Base-by-base conservation (phyloP, 306 rosid genomes). In the Malus asiatica region DNA sequence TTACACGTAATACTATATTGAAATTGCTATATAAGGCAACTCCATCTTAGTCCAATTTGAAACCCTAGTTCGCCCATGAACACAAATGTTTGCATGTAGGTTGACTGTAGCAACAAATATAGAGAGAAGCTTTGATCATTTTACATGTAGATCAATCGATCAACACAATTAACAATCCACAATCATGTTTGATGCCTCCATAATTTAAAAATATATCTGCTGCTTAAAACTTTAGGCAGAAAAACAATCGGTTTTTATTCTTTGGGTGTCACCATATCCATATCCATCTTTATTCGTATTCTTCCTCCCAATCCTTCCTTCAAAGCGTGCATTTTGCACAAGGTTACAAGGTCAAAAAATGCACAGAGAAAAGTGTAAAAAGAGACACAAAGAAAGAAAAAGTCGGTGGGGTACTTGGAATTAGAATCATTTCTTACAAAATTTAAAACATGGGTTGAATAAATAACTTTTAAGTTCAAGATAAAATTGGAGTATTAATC, bases 231-330 rank as follows among this genome's bases (percentile, higher is more conserved):
- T 10, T 9, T 44, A 25, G n/a, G 29, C 59, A 5, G 46, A 19
- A 33, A 32, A 18, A 73, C 53, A 29, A 20, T 27, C 29, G 29
- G 61, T 19, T 45, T 70, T 19, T 25, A 25, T 73, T 73, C 77
- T 42, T 42, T 25, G 40, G 40, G 18, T 60, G 57, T 60, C 70
- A 38, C 6, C 48, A 12, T 12, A 48, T 40, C 14, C 53, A 42
- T 40, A 67, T 69, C 20, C 66, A 38, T 68, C 62, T 77, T 59
- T 77, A 60, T 77, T 60, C 69, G 8, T 4, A 62, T 78, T 30
- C 61, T 79, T 73, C 30, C 42, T 33, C 44, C 67, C 71, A 10
- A 25, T 53, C 42, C 66, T 58, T 51, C 60, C 48, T 58, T 51
- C 60, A 25, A 33, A 72, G 9, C 22, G 23, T 57, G 25, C 67